These are phyloP conservation scores for Cyclospora cayetanensis DNA, from an alignment of 169 alveolate species.

Conservation along the genomic window DNA sequence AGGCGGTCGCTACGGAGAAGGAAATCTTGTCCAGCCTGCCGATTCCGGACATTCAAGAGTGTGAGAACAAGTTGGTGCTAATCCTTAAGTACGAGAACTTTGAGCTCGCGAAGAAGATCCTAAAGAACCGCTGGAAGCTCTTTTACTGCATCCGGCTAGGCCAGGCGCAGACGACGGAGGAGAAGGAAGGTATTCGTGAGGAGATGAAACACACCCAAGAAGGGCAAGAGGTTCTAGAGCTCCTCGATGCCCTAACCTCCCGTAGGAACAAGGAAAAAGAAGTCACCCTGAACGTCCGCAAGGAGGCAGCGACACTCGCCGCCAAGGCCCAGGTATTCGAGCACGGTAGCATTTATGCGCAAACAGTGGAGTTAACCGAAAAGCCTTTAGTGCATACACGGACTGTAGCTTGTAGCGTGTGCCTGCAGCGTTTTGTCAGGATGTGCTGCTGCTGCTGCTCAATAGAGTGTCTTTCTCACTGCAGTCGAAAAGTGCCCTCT, in stretches of 20 bases:
- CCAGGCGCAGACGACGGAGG: constrained; percentile 94
- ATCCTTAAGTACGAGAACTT: constrained; percentile 93
- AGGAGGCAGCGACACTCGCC: constrained; percentile 86
- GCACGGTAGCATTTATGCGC: too few relatives aligned
- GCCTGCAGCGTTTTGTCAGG: too few relatives aligned
- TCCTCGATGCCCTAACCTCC: constrained; percentile 81
- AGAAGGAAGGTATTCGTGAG: constrained; percentile 81
- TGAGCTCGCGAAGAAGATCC: constrained; percentile 89
- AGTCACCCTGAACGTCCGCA: constrained; percentile 81
- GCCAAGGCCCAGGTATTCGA: constrained; percentile 74
- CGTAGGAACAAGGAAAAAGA: constrained; percentile 84
- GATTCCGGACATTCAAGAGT: constrained; percentile 91
- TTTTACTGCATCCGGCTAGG: constrained; percentile 93
- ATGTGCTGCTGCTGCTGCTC: too few relatives aligned
- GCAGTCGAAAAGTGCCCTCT: too few relatives aligned
- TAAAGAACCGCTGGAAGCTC: constrained; percentile 88
- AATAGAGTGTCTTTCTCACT: too few relatives aligned
- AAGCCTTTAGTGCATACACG: too few relatives aligned
- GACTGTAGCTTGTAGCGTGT: too few relatives aligned
- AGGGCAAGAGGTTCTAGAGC: constrained; percentile 90
- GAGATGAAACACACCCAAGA: constrained; percentile 83
- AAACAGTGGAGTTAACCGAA: too few relatives aligned
- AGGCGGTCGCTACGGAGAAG: constrained; percentile 91
- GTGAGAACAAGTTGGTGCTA: constrained; percentile 92
- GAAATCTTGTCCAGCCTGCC: constrained; percentile 82